Evolutionary conservation across 2,329 filamentous ascomycete genomes (phyloP).

Genomic region (Blumeria hordei): DNA sequence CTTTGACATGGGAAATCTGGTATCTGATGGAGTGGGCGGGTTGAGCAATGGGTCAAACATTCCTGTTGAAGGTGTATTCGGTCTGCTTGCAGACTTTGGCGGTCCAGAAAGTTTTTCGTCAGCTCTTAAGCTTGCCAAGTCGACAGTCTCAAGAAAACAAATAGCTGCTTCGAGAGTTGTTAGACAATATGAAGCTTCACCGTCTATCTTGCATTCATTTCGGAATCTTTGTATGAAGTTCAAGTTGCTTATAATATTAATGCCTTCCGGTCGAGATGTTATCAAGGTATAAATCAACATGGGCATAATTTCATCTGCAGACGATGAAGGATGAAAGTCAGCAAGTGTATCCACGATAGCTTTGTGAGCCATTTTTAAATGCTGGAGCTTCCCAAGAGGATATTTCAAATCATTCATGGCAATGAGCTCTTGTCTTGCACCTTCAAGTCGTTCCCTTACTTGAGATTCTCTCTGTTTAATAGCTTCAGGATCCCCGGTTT

Average conservation of each 20-base stretch:
- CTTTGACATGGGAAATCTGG: conserved; percentile 10
- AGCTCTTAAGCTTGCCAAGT: conserved; percentile 64
- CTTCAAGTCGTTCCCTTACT: conserved; percentile 46
- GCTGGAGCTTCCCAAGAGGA: conserved; percentile 73
- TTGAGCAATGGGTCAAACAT: conserved; percentile 11
- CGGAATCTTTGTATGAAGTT: conserved; percentile 85
- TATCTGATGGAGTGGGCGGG: conserved; percentile 10
- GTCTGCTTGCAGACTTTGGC: conserved; percentile 26
- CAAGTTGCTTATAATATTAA: conserved; percentile 85
- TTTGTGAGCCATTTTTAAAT: conserved; percentile 73
- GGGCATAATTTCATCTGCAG: conserved; percentile 88
- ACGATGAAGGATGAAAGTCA: conserved; percentile 51
- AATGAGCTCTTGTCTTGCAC: conserved; percentile 45
- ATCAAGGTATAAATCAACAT: conserved; percentile 93
- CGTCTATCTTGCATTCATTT: conserved; percentile 63
- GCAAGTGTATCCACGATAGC: conserved; percentile 72
- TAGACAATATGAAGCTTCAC: conserved; percentile 85
- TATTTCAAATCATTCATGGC: conserved; percentile 73
- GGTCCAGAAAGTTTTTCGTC: conserved; percentile 53
- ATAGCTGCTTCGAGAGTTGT: conserved; percentile 91
- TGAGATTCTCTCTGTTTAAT: conserved; percentile 36
- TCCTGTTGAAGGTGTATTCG: conserved; percentile 21
- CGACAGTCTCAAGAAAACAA: conserved; percentile 84
- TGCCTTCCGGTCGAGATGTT: conserved; percentile 61
- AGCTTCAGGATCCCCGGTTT: conserved; percentile 27